Base-by-base conservation (phyloP, 371 early-diverging fungal species). In the Massospora cicadina region DNA sequence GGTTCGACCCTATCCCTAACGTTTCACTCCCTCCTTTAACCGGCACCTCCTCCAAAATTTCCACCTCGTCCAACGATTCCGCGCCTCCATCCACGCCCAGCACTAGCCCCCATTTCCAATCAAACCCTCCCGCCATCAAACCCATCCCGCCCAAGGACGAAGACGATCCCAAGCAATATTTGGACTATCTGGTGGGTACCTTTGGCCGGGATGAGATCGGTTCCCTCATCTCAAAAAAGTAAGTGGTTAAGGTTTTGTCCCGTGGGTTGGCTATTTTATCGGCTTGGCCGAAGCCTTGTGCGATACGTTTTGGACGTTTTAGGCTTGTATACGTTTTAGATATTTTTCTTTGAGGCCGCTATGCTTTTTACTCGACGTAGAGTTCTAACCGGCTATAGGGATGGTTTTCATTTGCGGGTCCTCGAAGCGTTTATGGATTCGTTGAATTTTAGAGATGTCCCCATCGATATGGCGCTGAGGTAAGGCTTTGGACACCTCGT, bases 391-490 rank as follows among this genome's bases (percentile, higher is more conserved):
- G 33, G 29, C 33, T 62, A 2, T 62, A 62, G 62, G 7, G 63
- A 63, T 63, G 43, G 26, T 10, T 63, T 63, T 25, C 63, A 63
- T 33, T 54, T n/a, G 26, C n/a, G 55, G n/a, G 54, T 63, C 21
- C 29, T 63, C 26, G 43, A 54, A 7, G 55, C 54, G 3, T 63
- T 54, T 63, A 77, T 88, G 74, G 72, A 77, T 65, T 67, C 72
- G 1, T 81, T 85, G 67, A 79, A 86, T 69, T 86, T 88, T 69
- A 66, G 73, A 63, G 81, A 81, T 13, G 81, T 82, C 67, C 79
- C 85, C 1, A 79, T 88, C 58, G 88, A 86, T 66, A 74, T 81
- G 65, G 82, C 88, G 0, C 74, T 88, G 65, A 81, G 83, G 83
- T 83, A 76, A 69, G 43, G n/a, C n/a, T n/a, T n/a, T n/a, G n/a